These are phyloP conservation scores for Talaromyces sp. DNA, from an alignment of 2,329 filamentous ascomycete species.

Conservation along the genomic window DNA sequence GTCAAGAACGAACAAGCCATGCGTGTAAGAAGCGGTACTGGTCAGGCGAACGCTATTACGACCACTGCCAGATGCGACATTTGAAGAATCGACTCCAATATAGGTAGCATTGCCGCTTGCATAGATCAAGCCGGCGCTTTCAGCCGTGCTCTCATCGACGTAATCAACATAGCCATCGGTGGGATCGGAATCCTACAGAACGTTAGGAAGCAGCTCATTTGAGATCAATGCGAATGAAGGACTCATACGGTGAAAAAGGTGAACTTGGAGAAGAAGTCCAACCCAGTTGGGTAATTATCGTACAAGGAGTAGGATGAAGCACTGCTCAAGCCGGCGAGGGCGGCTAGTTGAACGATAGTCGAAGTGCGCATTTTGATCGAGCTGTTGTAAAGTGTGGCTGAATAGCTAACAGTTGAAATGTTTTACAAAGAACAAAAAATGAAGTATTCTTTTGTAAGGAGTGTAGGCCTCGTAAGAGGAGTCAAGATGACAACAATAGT, in stretches of 20 bases:
- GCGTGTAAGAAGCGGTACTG: slow-evolving; percentile 61
- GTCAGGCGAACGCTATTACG: slow-evolving; percentile 69
- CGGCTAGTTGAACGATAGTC: slow-evolving; percentile 28
- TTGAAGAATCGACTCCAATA: slow-evolving; percentile 66
- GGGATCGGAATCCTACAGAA: slow-evolving; percentile 55
- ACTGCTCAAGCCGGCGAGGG: slow-evolving; percentile 31
- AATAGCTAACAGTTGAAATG: slow-evolving; percentile 2
- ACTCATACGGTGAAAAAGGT: slow-evolving; percentile 49
- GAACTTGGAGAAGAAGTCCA: slow-evolving; percentile 53
- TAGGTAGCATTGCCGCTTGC: slow-evolving; percentile 55
- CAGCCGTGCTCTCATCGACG: slow-evolving; percentile 57
- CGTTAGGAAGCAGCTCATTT: background rate
- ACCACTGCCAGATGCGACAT: slow-evolving; percentile 55
- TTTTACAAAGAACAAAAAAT: background rate
- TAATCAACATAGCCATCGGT: slow-evolving; percentile 75
- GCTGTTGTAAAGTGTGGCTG: background rate
- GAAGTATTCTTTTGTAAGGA: background rate
- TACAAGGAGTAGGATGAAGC: slow-evolving; percentile 39
- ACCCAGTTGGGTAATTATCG: slow-evolving; percentile 46
- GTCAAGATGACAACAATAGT: background rate
- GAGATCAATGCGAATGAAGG: background rate
- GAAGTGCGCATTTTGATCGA: slow-evolving; percentile 29
- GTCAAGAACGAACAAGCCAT: slow-evolving; percentile 69
- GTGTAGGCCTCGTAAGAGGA: background rate
- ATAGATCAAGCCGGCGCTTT: slow-evolving; percentile 56